Percentiles rank a stretch among this genome's conserved stretches.
phyloP scores from a whole-genome alignment of 2,329 filamentous ascomycete genomes.

The Colletotrichum musae region DNA sequence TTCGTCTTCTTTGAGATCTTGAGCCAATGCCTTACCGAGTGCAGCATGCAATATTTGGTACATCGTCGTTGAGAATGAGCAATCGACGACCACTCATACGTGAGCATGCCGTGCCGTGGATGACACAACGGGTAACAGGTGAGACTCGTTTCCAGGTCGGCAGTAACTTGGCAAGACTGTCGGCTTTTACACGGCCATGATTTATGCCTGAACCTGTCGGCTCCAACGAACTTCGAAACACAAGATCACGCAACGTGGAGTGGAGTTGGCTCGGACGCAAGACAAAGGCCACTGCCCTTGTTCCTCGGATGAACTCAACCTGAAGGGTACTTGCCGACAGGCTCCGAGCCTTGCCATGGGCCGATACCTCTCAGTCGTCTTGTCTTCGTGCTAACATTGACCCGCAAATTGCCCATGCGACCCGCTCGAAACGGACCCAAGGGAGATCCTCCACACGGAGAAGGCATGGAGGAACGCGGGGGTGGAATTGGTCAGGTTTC shows the following conservation, averaged over 20 bases:
- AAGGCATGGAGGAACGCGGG: background rate
- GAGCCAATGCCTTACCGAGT: too few relatives aligned
- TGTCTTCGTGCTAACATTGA: background rate
- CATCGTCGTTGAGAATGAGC: too few relatives aligned
- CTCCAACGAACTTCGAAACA: too few relatives aligned
- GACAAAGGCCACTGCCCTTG: background rate
- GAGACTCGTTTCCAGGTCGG: too few relatives aligned
- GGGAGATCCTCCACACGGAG: background rate
- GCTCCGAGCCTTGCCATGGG: background rate
- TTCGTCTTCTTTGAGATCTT: too few relatives aligned
- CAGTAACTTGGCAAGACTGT: too few relatives aligned
- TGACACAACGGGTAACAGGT: too few relatives aligned
- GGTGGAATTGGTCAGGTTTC: conserved; percentile 10
- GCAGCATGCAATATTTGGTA: too few relatives aligned
- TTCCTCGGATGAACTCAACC: conserved; percentile 22
- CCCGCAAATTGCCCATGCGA: background rate
- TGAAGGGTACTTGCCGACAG: background rate
- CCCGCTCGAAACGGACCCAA: background rate
- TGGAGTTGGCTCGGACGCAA: background rate
- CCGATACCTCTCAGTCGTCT: background rate
- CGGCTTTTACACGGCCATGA: too few relatives aligned
- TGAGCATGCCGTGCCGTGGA: too few relatives aligned
- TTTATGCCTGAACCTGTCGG: too few relatives aligned
- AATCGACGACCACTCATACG: too few relatives aligned
- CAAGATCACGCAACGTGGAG: background rate